Evolutionary conservation across 768 basidiomycete species (phyloP).

Genomic region (Exidia glandulosa): DNA sequence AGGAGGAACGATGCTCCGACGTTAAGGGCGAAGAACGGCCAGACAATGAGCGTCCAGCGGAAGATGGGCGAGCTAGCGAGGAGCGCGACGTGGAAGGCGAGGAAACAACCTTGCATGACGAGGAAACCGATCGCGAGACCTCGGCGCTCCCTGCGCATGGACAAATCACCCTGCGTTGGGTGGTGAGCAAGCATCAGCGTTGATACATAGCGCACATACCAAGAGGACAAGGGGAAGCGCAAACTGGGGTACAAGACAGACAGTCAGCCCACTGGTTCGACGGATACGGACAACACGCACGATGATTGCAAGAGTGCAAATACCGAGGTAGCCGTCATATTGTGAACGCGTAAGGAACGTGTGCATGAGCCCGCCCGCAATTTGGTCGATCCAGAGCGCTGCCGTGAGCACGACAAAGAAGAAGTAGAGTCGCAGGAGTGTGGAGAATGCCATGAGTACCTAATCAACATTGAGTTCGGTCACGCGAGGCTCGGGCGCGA

Average conservation of each 20-base stretch:
- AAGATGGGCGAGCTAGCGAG: not conserved
- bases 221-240: not conserved
- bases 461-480: constrained; percentile 10
- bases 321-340: not conserved
- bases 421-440: constrained; percentile 33
- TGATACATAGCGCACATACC: not conserved
- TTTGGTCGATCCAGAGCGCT: constrained; percentile 38
- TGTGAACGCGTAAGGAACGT: not conserved
- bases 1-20: not conserved
- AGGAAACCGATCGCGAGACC: not conserved
- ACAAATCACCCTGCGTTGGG: not conserved
- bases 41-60: not conserved
- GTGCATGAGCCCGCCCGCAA: not conserved
- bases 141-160: not conserved
- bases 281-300: not conserved
- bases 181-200: not conserved
- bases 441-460: constrained; percentile 40
- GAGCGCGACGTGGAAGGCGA: not conserved
- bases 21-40: not conserved
- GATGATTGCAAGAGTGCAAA: not conserved
- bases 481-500: not conserved
- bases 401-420: constrained; percentile 40
- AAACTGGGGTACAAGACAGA: not conserved
- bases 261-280: not conserved
- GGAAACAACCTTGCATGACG: not conserved